phyloP scores from a whole-genome alignment of 169 alveolate genomes.

The Eimeria mitis region DNA sequence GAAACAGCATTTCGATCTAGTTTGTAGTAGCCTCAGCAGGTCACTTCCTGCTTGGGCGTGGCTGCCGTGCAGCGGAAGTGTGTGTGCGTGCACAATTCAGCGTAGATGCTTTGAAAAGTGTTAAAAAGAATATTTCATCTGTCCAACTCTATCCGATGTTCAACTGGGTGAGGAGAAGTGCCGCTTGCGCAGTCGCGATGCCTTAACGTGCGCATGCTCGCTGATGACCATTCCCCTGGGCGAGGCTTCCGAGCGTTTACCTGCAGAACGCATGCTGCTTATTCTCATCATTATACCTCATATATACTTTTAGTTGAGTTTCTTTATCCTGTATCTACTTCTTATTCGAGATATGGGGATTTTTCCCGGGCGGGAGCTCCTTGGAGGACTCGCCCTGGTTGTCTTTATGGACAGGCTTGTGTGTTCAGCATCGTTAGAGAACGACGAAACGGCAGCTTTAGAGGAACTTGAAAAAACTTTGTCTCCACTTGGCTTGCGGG shows the following conservation, averaged over 20 bases:
- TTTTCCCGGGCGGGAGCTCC: neutral
- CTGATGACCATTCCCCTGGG: neutral
- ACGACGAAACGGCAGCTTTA: conserved; percentile 11
- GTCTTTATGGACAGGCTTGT: neutral
- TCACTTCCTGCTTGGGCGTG: neutral
- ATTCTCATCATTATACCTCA: neutral
- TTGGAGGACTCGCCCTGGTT: neutral
- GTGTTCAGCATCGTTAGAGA: conserved; percentile 3
- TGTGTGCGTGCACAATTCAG: neutral
- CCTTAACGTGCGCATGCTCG: neutral
- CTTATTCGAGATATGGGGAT: neutral
- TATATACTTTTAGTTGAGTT: neutral
- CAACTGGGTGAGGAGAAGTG: neutral
- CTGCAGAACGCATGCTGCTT: neutral
- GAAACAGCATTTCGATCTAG: neutral
- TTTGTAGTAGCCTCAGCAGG: neutral
- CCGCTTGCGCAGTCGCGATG: neutral
- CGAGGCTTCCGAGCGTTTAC: neutral
- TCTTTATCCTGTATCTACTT: neutral
- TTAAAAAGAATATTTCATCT: neutral
- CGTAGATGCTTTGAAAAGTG: neutral
- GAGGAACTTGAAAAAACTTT: neutral
- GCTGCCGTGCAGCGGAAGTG: neutral
- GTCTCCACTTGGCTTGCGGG: neutral
- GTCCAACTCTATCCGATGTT: neutral